phyloP scores from a whole-genome alignment of 1,284 basidiomycete genomes.

The Mycosarcoma maydis region DNA sequence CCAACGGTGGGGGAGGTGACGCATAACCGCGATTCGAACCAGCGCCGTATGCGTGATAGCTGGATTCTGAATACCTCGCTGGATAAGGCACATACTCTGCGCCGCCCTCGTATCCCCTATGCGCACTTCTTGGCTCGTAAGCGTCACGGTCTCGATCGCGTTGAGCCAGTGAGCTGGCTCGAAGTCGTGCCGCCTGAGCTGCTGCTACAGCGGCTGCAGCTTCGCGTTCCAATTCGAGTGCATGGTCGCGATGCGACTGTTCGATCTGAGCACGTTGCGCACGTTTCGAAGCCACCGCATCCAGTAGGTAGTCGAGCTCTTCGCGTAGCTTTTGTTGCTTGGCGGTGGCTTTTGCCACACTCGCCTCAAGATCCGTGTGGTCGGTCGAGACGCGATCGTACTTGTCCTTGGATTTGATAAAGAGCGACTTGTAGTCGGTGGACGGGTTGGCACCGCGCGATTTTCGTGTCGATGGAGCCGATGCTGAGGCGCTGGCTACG shows the following conservation, averaged over 20 bases:
- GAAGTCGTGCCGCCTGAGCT: conserved; percentile 26
- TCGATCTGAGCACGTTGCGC: conserved; percentile 27
- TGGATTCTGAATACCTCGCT: conserved; percentile 20
- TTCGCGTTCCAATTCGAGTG: conserved; percentile 34
- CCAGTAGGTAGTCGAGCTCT: conserved; percentile 47
- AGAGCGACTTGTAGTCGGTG: conserved; percentile 48
- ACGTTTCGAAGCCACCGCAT: conserved; percentile 32
- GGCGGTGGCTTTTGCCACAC: conserved; percentile 24
- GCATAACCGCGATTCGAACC: conserved; percentile 14
- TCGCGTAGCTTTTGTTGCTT: conserved; percentile 47
- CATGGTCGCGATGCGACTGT: conserved; percentile 25
- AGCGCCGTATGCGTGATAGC: conserved; percentile 20
- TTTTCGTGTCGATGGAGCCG: conserved; percentile 11
- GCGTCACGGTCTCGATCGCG: conserved; percentile 12
- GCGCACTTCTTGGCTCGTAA: conserved; percentile 6
- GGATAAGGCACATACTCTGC: conserved; percentile 23
- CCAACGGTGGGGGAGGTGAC: conserved; percentile 13
- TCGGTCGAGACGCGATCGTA: conserved; percentile 48
- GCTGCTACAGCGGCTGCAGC: conserved; percentile 34
- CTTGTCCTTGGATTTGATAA: conserved; percentile 53
- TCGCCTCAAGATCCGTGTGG: conserved; percentile 38
- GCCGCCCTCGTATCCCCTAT: conserved; percentile 9
- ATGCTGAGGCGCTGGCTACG: conserved; percentile 6
- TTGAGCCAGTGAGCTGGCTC: conserved; percentile 8
- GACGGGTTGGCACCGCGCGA: conserved; percentile 44